Percentiles rank a stretch among this genome's conserved stretches.
Conservation (phyloP, 2,329 filamentous ascomycete genomes). For the Sporothrix inflata region DNA sequence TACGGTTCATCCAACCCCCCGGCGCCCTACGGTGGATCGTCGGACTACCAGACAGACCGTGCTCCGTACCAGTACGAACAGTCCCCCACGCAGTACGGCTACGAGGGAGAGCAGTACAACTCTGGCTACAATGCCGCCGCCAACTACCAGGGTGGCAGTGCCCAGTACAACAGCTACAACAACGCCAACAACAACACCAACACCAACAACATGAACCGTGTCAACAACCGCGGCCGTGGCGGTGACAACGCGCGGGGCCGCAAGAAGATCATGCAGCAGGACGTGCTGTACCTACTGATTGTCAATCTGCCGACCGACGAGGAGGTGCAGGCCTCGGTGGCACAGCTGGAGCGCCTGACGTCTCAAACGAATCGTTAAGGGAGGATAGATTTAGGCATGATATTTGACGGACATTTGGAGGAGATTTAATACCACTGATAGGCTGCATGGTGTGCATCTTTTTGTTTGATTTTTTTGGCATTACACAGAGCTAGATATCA, state of each 20-base stretch:
- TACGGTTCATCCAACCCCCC: constrained; percentile 14
- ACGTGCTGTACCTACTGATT: constrained; percentile 55
- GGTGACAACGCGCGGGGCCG: background rate
- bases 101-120: background rate
- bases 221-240: background rate
- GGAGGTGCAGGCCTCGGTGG: constrained; percentile 42
- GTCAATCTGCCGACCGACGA: constrained; percentile 53
- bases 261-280: constrained; percentile 38
- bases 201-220: background rate
- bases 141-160: background rate
- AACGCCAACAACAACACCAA: background rate
- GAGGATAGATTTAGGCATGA: background rate
- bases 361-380: background rate
- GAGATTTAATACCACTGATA: background rate
- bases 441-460: background rate
- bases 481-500: background rate
- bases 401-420: background rate
- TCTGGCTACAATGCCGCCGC: constrained; percentile 3
- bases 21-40: constrained; percentile 13
- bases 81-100: background rate
- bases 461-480: background rate
- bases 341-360: constrained; percentile 29
- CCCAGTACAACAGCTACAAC: constrained; percentile 3
- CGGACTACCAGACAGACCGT: background rate
- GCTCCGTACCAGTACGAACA: background rate